Evolutionary conservation across 2,329 filamentous ascomycete species (phyloP), one percentile per base, ranked within the genome.

Genomic region (Cladophialophora chaetospira): DNA sequence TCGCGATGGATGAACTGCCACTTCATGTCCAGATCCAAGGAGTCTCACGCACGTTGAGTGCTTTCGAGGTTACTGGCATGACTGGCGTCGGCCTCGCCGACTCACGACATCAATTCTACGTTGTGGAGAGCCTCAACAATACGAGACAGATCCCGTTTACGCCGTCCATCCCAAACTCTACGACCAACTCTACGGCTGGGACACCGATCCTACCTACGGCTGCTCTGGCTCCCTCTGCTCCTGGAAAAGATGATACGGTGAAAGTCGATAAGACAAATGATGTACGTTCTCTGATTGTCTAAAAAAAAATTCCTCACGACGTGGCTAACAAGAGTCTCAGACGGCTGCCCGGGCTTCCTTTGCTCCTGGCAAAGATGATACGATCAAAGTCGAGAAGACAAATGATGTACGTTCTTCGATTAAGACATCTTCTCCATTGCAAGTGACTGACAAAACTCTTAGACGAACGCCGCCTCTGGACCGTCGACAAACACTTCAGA

Each of bases 1-100:
- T 79, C 40, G 72, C 76, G 4, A 63, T 77, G 4, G 77, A 79
- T 58, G 77, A 79, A 60, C 66, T 79, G 1, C 75, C 76, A 2
- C 21, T 65, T 2, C 62, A 67, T 17, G 48, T 79, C 35, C 61
- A 62, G 3, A 68, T 79, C 48, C 67, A 66, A 26, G 73, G 71
- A 10, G 67, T 74, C 13, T 65, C 75, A 45, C 71, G 74, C 13
- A 65, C 52, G 4, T 57, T 79, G 9, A 65, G 63, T 38, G 56
- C 69, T 8, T 66, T 66, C 28, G 72, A 77, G 2, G 76, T 73
- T 5, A 67, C 71, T 23, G 73, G 72, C 38, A 77, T 78, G 75
- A 74, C 67, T 9, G 72, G 72, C 50, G 63, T 76, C 49, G 76
- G 76, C 9, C 66, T 70, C 9, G 63, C 69, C 19, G 49, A 53